Evolutionary conservation across 225 moss, liverwort and hornwort species (phyloP).

Genomic region (Pleurozium schreberi): DNA sequence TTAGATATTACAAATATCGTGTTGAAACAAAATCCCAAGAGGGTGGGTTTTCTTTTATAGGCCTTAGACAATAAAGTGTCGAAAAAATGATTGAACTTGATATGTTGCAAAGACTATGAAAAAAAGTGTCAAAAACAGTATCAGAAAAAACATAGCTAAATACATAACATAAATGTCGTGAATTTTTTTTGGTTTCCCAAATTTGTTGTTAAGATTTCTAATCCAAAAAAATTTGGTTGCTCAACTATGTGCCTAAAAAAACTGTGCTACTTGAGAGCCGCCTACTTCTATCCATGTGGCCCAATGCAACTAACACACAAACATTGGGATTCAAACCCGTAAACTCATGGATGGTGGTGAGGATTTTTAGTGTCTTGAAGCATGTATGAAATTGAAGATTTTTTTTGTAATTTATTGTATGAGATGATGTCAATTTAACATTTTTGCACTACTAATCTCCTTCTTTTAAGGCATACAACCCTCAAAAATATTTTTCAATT

Average conservation of each 20-base stretch:
- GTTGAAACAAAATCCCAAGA: background rate
- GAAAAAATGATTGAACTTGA: no score
- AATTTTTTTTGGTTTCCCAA: background rate
- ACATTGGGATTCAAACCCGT: background rate
- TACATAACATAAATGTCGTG: background rate
- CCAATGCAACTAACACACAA: background rate
- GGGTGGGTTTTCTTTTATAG: no score
- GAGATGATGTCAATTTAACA: background rate
- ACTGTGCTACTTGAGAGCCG: background rate
- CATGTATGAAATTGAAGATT: background rate
- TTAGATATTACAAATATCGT: background rate
- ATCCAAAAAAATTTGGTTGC: rapidly evolving
- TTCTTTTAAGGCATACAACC: background rate
- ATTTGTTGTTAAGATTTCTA: rapidly evolving
- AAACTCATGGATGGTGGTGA: background rate
- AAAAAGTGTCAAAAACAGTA: background rate
- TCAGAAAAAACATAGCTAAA: background rate
- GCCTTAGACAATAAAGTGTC: background rate
- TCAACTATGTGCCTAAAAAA: rapidly evolving
- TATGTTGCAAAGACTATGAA: background rate
- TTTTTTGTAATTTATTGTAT: no score
- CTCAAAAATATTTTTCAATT: background rate
- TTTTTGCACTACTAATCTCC: background rate
- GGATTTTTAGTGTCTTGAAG: background rate
- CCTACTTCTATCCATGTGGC: rapidly evolving